Base-by-base conservation (phyloP, 495 filamentous ascomycete species). In the Aspergillus campestris region DNA sequence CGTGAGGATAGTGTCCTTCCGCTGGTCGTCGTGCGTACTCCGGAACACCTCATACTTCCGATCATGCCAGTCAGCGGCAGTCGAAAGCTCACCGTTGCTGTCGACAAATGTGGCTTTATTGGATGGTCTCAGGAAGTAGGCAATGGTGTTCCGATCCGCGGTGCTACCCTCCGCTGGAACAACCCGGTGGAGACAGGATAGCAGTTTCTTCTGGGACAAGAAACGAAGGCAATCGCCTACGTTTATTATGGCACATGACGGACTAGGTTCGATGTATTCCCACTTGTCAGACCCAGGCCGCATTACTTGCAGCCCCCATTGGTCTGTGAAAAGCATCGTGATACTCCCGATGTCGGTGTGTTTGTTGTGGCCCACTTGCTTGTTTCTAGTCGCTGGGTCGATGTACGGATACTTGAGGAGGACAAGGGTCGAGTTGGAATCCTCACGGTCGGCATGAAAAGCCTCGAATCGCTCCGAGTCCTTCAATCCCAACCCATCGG, bases 271-370 rank as follows among this genome's bases (percentile, higher is more conserved):
- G 15, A 81, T 70, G 58, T 71, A 80, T 15, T 65, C 70, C 69
- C 76, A 76, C 52, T 71, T 63, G 28, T 60, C 60, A 5, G 55
- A 51, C 5, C 65, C 70, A 8, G 69, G 69, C 1, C 67, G 65
- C 0, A 70, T 67, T 45, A 80, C 63, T 55, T 81, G 77, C 33
- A 81, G 72, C 11, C 77, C 77, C 70, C 70, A 74, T 58, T 79
- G 66, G 55, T 73, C 64, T 44, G 58, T 65, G 67, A 78, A 78
- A 9, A 81, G 71, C 18, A 79, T 56, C 7, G 78, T 80, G 44
- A 79, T 62, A 31, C 70, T 71, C 57, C 71, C 70, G 56, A 79
- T 71, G 62, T 81, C 77, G 38, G 77, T 81, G 62, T 81, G 76
- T 62, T 72, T 74, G 55, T 75, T 64, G 53, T 76, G 73, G 30